phyloP scores from a whole-genome alignment of 2,329 filamentous ascomycete genomes.

The Ophiostoma piceae region DNA sequence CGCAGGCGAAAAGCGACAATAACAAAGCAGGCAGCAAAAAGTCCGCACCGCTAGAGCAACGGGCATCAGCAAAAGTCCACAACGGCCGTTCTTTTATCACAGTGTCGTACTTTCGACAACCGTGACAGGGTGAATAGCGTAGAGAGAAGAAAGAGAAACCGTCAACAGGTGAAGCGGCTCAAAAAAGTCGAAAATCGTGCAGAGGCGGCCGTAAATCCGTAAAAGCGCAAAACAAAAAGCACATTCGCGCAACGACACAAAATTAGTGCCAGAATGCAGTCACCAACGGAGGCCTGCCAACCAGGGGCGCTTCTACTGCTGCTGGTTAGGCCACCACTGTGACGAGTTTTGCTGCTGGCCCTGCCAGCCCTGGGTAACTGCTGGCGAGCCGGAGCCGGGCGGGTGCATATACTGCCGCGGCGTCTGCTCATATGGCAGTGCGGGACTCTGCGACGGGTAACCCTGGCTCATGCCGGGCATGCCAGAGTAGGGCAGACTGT shows the following conservation, averaged over 20 bases:
- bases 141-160: background rate
- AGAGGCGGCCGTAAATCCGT: background rate
- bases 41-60: background rate
- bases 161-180: background rate
- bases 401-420: slow-evolving; percentile 64
- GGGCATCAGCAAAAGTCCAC: background rate
- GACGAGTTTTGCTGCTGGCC: slow-evolving; percentile 46
- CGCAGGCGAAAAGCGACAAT: background rate
- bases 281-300: background rate
- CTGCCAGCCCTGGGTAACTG: slow-evolving; percentile 46
- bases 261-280: background rate
- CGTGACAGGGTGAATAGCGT: slow-evolving; percentile 8
- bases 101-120: background rate
- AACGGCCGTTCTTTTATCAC: background rate
- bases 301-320: background rate
- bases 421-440: slow-evolving; percentile 58
- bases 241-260: background rate
- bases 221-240: background rate
- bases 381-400: slow-evolving; percentile 47
- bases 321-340: slow-evolving; percentile 14
- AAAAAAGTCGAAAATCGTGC: background rate
- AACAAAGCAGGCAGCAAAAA: background rate
- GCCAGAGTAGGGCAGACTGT: slow-evolving; percentile 55
- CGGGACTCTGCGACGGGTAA: slow-evolving; percentile 46
- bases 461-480: slow-evolving; percentile 58